A percentile compares a stretch with the other conserved stretches of the same genome.
Evolutionary conservation across 2,329 filamentous ascomycete genomes (phyloP).

Genomic region (Aspergillus fumigatus): DNA sequence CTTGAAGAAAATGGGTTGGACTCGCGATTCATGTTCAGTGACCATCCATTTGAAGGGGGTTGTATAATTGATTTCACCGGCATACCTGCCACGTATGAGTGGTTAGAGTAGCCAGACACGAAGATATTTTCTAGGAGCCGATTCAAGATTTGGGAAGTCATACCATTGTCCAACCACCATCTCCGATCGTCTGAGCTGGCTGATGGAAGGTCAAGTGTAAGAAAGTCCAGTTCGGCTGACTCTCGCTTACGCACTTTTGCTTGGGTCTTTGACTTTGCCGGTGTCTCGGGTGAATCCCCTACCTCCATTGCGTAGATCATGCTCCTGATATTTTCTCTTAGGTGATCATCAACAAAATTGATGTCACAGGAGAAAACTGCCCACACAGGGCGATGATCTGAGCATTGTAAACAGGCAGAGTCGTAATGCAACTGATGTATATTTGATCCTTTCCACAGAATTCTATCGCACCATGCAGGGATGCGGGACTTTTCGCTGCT

Average conservation of each 20-base stretch:
- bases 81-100: conserved; percentile 46
- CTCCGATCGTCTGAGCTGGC: conserved; percentile 59
- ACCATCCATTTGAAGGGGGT: conserved; percentile 58
- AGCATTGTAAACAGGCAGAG: conserved; percentile 77
- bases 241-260: conserved; percentile 61
- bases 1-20: conserved; percentile 76
- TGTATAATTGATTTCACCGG: conserved; percentile 69
- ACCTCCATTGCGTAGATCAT: conserved; percentile 69
- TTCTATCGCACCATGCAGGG: conserved; percentile 94
- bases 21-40: conserved; percentile 67
- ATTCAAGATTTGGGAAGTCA: conserved; percentile 8
- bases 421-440: conserved; percentile 80
- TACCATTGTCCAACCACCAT: conserved; percentile 63
- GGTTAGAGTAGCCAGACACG: conserved; percentile 7
- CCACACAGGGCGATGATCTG: conserved; percentile 94
- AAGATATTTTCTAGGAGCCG: neutral
- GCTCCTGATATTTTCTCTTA: conserved; percentile 67
- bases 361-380: conserved; percentile 82
- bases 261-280: conserved; percentile 15
- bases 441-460: conserved; percentile 79
- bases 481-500: conserved; percentile 82
- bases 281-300: conserved; percentile 54
- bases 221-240: conserved; percentile 72
- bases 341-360: conserved; percentile 69
- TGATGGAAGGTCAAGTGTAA: conserved; percentile 69